Evolutionary conservation across 495 filamentous ascomycete species (phyloP), one percentile per base, ranked within the genome.

Genomic region (Penicillium verhagenii): DNA sequence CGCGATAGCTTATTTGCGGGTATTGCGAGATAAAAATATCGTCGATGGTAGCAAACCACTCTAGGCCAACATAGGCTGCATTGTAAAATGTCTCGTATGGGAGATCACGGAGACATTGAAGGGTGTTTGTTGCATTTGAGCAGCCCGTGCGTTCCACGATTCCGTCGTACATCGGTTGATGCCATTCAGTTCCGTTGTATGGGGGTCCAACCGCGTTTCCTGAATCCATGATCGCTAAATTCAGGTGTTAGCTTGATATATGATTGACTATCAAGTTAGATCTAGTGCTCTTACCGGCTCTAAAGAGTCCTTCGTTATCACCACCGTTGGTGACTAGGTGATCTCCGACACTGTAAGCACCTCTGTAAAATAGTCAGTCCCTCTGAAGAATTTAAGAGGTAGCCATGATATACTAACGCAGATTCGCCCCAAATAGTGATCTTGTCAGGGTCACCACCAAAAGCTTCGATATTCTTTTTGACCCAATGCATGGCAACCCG

Each of bases 341-440:
- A 6, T 65, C 67, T 2, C 70, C 70, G 13, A 73, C 70, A 39
- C 70, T 73, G 31, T 73, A 73, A 5, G 70, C 70, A 23, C 70
- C 70, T 20, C 70, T 73, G 45, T 18, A 9, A 7, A 4, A 10
- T 18, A 20, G 19, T 54, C 18, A 56, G 43, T 49, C n/a, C 38
- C 2, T 31, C 7, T 31, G 28, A 21, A 21, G 10, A 45, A 5
- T 46, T 16, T n/a, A 1, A 48, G 8, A 53, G 5, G 24, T 11
- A 28, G 5, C n/a, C 6, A 9, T 37, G 25, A 16, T 40, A 13
- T 47, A 28, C 69, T 57, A 44, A 73, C 70, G 87, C 86, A 20
- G 83, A 88, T 60, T 89, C 85, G 44, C 86, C 87, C 81, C 85
- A 88, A 45, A 89, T 85, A 28, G 85, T 88, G 23, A 90, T 84